Evolutionary conservation across 768 basidiomycete species (phyloP).

Genomic region (Melanogaster broomeanus): DNA sequence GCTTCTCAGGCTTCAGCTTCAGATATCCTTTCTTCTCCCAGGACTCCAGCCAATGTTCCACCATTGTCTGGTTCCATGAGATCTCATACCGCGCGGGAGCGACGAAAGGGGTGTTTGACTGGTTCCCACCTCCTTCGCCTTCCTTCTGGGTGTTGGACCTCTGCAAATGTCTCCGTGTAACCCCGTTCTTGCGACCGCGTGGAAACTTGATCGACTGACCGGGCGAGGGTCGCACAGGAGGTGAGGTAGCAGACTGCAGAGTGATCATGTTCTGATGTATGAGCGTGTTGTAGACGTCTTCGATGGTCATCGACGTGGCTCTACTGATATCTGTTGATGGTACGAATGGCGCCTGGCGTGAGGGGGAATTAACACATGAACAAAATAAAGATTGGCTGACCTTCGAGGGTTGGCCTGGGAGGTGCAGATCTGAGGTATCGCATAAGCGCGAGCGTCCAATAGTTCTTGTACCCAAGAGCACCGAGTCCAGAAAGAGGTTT

Average conservation of each 20-base stretch:
- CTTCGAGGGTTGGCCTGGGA: conserved; percentile 70
- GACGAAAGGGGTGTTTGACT: conserved; percentile 54
- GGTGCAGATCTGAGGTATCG: conserved; percentile 67
- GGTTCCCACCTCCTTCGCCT: conserved; percentile 33
- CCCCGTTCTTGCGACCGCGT: conserved; percentile 65
- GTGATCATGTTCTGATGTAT: conserved; percentile 74
- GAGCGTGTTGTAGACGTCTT: conserved; percentile 82
- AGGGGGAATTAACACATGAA: conserved; percentile 13
- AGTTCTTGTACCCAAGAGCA: conserved; percentile 90
- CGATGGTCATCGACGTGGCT: conserved; percentile 87
- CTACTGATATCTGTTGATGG: conserved; percentile 68
- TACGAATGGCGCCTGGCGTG: conserved; percentile 19
- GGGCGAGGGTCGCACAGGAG: conserved; percentile 63
- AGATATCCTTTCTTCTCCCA: conserved; percentile 83
- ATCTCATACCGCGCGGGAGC: conserved; percentile 75
- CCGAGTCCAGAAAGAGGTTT: conserved; percentile 94
- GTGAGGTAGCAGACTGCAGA: conserved; percentile 46
- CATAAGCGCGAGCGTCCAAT: conserved; percentile 91
- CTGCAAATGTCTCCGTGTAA: conserved; percentile 65
- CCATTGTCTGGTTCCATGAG: conserved; percentile 66
- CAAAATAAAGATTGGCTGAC: conserved; percentile 42
- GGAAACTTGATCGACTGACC: conserved; percentile 78
- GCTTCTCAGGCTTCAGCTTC: conserved; percentile 72
- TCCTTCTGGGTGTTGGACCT: conserved; percentile 51
- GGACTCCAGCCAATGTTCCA: conserved; percentile 61